These are phyloP conservation scores for Aspergillus mulundensis DNA, from an alignment of 495 filamentous ascomycete species.

Conservation along the genomic window DNA sequence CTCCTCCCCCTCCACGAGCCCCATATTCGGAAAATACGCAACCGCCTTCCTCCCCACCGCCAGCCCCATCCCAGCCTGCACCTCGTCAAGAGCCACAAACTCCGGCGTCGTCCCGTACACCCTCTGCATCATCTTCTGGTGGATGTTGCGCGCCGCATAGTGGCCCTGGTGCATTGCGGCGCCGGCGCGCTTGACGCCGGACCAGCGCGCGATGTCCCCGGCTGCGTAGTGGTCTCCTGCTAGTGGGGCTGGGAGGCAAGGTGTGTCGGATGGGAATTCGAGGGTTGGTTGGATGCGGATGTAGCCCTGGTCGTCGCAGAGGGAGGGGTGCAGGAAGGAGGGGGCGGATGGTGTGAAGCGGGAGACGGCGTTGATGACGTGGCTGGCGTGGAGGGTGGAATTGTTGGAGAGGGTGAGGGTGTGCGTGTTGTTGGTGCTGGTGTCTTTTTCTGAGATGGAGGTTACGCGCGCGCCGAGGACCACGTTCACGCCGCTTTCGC, in stretches of 20 bases:
- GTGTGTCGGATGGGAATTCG: constrained; percentile 31
- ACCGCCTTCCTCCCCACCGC: constrained; percentile 63
- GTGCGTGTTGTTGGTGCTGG: constrained; percentile 23
- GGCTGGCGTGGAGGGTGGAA: constrained; percentile 45
- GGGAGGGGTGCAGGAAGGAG: background rate
- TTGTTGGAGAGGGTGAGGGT: constrained; percentile 54
- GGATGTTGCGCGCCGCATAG: constrained; percentile 55
- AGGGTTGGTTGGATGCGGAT: constrained; percentile 41
- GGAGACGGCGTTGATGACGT: constrained; percentile 57
- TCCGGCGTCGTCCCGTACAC: constrained; percentile 30
- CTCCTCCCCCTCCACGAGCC: constrained; percentile 52
- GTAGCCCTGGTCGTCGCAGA: constrained; percentile 47
- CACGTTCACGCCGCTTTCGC: constrained; percentile 53
- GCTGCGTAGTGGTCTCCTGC: constrained; percentile 53
- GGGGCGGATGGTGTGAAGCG: constrained; percentile 9
- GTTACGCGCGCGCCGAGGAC: constrained; percentile 49
- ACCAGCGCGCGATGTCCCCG: constrained; percentile 48
- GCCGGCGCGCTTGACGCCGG: constrained; percentile 68
- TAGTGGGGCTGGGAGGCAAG: constrained; percentile 44
- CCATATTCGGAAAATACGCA: constrained; percentile 49
- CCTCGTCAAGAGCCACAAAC: constrained; percentile 42
- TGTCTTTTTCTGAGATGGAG: constrained; percentile 30
- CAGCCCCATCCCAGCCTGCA: constrained; percentile 61
- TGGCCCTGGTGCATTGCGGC: constrained; percentile 64
- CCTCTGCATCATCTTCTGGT: constrained; percentile 50